phyloP scores from a whole-genome alignment of 495 filamentous ascomycete genomes.

The Neurospora sp. region DNA sequence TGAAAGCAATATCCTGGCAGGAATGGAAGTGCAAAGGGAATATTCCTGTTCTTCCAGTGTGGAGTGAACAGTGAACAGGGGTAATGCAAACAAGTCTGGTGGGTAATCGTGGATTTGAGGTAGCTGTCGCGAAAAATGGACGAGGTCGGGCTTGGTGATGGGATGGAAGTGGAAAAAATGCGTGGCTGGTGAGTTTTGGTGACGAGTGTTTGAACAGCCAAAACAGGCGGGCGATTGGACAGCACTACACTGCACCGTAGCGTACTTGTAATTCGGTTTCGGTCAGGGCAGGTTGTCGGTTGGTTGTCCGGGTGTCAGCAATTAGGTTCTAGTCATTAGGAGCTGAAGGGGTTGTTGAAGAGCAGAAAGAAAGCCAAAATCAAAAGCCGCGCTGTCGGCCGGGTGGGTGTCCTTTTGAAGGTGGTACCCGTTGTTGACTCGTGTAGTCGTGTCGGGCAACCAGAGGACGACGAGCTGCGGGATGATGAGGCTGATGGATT shows the following conservation, averaged over 20 bases:
- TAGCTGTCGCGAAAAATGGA: conserved; percentile 12
- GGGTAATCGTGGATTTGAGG: conserved; percentile 1
- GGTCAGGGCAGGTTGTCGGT: not conserved
- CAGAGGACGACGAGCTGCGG: conserved; percentile 8
- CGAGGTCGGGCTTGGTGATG: conserved; percentile 15
- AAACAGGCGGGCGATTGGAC: conserved; percentile 2
- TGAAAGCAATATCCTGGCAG: conserved; percentile 4
- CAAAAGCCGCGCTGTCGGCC: not conserved
- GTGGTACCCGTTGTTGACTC: not conserved
- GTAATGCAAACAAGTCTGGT: conserved; percentile 1
- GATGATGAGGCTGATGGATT: not conserved
- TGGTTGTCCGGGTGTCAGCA: not conserved
- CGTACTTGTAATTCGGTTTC: not conserved
- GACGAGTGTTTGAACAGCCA: conserved; percentile 8
- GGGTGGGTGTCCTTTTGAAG: not conserved
- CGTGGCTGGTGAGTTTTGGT: conserved; percentile 16
- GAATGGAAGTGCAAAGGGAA: conserved; percentile 6
- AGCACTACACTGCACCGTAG: not conserved
- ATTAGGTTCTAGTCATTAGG: conserved; percentile 7
- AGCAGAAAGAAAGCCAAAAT: not conserved
- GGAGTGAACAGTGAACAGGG: not conserved
- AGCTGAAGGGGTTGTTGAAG: conserved; percentile 1
- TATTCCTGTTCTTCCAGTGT: conserved; percentile 3
- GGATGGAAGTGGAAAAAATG: conserved; percentile 10
- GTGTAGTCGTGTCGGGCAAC: conserved; percentile 15